These are phyloP conservation scores for Arthroderma sp. DNA, from an alignment of 2,329 filamentous ascomycete genomes.

Conservation along the genomic window DNA sequence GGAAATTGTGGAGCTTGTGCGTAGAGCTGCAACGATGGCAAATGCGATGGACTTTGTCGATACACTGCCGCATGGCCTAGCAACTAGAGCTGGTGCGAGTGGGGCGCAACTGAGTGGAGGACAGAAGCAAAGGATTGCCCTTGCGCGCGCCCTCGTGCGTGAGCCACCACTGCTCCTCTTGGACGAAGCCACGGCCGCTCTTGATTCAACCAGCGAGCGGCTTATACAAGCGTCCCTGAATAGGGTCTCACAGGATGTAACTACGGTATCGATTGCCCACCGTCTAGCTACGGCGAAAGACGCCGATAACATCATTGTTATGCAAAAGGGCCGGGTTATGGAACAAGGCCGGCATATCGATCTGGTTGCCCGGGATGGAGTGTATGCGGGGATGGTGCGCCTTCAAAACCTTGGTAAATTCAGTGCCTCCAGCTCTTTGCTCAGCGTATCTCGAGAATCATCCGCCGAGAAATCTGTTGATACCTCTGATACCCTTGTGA, in stretches of 20 bases:
- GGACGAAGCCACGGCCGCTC: constrained; percentile 25
- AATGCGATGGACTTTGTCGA: constrained; percentile 19
- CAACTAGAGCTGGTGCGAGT: constrained; percentile 23
- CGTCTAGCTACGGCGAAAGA: constrained; percentile 24
- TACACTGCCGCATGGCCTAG: constrained; percentile 14
- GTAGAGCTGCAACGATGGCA: constrained; percentile 17
- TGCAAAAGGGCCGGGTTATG: constrained; percentile 21
- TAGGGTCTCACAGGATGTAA: constrained; percentile 18
- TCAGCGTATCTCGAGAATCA: constrained; percentile 1
- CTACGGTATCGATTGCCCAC: constrained; percentile 26
- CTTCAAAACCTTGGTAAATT: constrained; percentile 27
- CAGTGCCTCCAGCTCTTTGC: constrained; percentile 5
- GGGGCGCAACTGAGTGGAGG: constrained; percentile 42
- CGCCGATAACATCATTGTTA: constrained; percentile 26
- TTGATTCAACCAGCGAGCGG: constrained; percentile 24
- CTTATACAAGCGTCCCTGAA: constrained; percentile 22
- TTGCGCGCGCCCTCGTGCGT: constrained; percentile 70
- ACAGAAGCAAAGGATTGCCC: constrained; percentile 80
- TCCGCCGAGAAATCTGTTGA: not conserved
- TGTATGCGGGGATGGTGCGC: constrained; percentile 38
- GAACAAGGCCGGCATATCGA: constrained; percentile 23
- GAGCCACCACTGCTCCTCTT: constrained; percentile 61
- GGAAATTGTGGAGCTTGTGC: constrained; percentile 18
- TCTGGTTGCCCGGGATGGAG: constrained; percentile 23
- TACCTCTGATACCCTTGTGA: constrained; percentile 1